These are phyloP conservation scores for Cystofilobasidium macerans DNA, from an alignment of 768 basidiomycete genomes.

Conservation along the genomic window DNA sequence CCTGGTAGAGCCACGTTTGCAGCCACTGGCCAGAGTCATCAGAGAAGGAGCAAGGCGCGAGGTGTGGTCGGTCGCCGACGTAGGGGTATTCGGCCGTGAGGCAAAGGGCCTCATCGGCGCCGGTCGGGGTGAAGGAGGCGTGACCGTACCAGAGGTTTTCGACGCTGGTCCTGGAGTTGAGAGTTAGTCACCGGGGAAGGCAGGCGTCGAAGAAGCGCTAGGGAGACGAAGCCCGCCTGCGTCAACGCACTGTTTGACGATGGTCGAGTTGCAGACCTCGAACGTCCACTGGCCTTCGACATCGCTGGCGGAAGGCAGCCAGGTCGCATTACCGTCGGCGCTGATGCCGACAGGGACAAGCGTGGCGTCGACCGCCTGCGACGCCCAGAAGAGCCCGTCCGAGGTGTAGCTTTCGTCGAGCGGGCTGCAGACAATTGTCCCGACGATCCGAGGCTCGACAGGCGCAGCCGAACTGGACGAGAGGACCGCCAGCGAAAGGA, in stretches of 20 bases:
- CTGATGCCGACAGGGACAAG: not conserved
- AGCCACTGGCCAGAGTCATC: slow-evolving; percentile 1
- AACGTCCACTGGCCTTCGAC: not conserved
- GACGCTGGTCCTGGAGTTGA: not conserved
- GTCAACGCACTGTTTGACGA: too few species aligned
- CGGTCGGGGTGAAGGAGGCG: not conserved
- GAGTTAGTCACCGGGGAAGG: not conserved
- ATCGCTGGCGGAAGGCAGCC: not conserved
- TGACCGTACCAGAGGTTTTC: not conserved
- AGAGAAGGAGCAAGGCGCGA: not conserved
- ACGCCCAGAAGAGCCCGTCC: not conserved
- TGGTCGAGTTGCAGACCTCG: slow-evolving; percentile 2
- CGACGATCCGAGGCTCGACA: not conserved
- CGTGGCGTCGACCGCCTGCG: not conserved
- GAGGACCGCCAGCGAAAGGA: not conserved
- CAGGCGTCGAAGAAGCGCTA: not conserved
- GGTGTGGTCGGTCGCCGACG: not conserved
- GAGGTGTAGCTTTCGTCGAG: not conserved
- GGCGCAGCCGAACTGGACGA: not conserved
- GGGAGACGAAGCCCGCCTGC: too few species aligned
- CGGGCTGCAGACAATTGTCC: not conserved
- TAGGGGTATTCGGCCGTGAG: not conserved
- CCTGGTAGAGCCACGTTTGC: not conserved
- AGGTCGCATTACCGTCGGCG: not conserved
- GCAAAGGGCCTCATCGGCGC: not conserved